Base-by-base conservation (phyloP, 805 yeast species). In the Lipomyces orientalis region DNA sequence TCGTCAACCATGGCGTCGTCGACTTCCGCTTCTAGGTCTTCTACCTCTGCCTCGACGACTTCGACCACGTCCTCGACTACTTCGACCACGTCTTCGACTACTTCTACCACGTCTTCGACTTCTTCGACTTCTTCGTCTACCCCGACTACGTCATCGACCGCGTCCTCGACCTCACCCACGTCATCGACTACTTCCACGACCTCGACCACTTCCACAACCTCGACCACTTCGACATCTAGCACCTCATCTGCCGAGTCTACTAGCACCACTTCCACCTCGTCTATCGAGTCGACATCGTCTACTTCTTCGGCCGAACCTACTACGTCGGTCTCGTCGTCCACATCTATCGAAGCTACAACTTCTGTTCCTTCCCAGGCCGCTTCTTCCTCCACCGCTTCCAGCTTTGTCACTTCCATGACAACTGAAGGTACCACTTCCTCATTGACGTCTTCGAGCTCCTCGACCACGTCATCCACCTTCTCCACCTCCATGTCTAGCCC, bases 221-320 rank as follows among this genome's bases (percentile, higher is more conserved):
- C 65, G n/a, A 43, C 65, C 39, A 25, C 70, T 29, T 49, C 65
- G 12, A 67, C 67, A 54, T 64, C 62, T 39, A 56, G 43, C 66
- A 60, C 54, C 52, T 60, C 69, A n/a, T 54, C 73, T 51, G 66
- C 69, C 58, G 49, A 64, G n/a, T 49, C 71, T 37, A 39, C 74
- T 8, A 56, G 76, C n/a, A 61, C 77, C 33, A 62, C 49, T 43
- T 43, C 49, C 16, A n/a, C 49, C 1, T n/a, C 43, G 43, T 14
- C 39, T 8, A 16, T 75, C 52, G 60, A 79, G 54, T 54, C 77
- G 37, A 57, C 79, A 19, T 60, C 78, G n/a, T 63, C 76, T 8
- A 69, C 74, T 56, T 66, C 72, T n/a, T 22, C 22, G 49, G 25
- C n/a, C 33, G 73, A 65, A 12, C 63, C 65, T 19, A 64, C 71